A percentile compares a stretch with the other conserved stretches of the same genome.
Evolutionary conservation across 164 flowering plant species (phyloP).

Genomic region (Umbellularia californica): DNA sequence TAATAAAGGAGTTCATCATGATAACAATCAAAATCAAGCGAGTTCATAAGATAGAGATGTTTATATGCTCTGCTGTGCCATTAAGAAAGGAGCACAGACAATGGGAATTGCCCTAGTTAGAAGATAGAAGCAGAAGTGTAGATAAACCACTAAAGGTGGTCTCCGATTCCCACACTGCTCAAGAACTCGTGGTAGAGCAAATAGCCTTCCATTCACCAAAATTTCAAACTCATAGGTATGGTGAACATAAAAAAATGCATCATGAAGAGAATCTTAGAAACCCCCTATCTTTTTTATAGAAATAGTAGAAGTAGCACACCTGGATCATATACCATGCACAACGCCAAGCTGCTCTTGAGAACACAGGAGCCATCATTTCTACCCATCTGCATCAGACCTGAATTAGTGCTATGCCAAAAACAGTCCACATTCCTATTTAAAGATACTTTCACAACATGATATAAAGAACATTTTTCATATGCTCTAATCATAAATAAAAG

Average conservation of each 20-base stretch:
- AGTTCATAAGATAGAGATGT: too few relatives aligned
- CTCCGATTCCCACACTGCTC: background rate
- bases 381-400: conserved; percentile 66
- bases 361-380: conserved; percentile 99
- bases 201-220: background rate
- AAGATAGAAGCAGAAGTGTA: too few relatives aligned
- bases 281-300: background rate
- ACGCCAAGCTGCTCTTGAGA: conserved; percentile 83
- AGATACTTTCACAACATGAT: too few relatives aligned
- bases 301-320: conserved; percentile 33
- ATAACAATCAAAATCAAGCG: too few relatives aligned
- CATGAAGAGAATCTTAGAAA: background rate
- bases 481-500: too few relatives aligned
- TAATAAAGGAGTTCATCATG: too few relatives aligned
- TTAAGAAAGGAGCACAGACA: too few relatives aligned
- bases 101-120: too few relatives aligned
- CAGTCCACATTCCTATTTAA: too few relatives aligned
- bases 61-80: too few relatives aligned
- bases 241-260: background rate
- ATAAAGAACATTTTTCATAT: too few relatives aligned
- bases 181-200: background rate
- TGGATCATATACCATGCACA: conserved; percentile 95
- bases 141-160: too few relatives aligned
- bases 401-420: background rate
- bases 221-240: background rate